A percentile compares a stretch with the other conserved stretches of the same genome.
Conservation (phyloP, 768 basidiomycete genomes). For the Hypholoma sublateritium region DNA sequence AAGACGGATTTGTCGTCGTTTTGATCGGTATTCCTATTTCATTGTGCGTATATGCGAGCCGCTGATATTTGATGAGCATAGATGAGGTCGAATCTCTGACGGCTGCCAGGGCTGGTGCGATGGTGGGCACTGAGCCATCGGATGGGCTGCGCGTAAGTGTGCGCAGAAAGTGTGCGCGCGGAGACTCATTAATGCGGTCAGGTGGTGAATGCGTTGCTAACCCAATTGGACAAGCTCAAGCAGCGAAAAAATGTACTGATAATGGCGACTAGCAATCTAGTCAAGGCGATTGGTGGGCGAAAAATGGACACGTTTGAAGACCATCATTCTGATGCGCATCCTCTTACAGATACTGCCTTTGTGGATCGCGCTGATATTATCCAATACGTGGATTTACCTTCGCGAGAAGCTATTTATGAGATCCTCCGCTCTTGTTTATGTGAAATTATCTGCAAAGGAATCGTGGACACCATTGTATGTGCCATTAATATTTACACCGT, state of each 20-base stretch:
- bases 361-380: constrained; percentile 97
- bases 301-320: background rate
- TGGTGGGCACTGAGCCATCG: constrained; percentile 94
- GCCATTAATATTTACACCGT: background rate
- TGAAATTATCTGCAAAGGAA: constrained; percentile 75
- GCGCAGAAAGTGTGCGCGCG: background rate
- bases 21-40: constrained; percentile 67
- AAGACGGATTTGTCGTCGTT: constrained; percentile 88
- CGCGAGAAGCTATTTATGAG: constrained; percentile 90
- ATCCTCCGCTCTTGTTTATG: constrained; percentile 81
- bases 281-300: constrained; percentile 84
- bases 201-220: constrained; percentile 97
- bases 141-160: constrained; percentile 82
- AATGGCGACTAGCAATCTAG: constrained; percentile 95
- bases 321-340: background rate
- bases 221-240: constrained; percentile 94
- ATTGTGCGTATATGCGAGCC: background rate
- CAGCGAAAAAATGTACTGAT: constrained; percentile 92
- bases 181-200: constrained; percentile 26
- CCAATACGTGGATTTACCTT: constrained; percentile 91
- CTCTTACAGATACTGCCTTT: constrained; percentile 79
- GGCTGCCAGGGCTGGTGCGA: constrained; percentile 90
- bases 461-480: constrained; percentile 66
- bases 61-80: constrained; percentile 26
- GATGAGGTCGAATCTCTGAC: constrained; percentile 98